Percentiles rank a stretch among this genome's conserved stretches.
These are phyloP conservation scores for Kodamaea plutei DNA, from an alignment of 1,139 yeast species.

Conservation along the genomic window DNA sequence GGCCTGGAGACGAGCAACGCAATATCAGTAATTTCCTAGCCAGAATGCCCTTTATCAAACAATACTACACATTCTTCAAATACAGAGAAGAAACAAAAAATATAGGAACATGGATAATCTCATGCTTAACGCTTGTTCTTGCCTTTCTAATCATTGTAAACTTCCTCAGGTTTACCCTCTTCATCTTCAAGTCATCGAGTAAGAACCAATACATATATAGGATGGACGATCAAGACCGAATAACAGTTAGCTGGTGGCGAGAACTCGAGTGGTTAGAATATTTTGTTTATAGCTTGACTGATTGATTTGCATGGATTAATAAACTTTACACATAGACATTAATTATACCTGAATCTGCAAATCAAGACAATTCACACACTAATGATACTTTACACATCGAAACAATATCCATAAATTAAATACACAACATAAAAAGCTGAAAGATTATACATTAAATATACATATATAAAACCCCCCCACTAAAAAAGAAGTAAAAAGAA, in stretches of 20 bases:
- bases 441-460: conserved; percentile 13
- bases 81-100: conserved; percentile 24
- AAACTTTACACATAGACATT: conserved; percentile 1
- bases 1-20: conserved; percentile 6
- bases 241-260: conserved; percentile 26
- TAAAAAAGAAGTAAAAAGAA: conserved; percentile 14
- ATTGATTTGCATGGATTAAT: conserved; percentile 13
- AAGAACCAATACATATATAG: conserved; percentile 16
- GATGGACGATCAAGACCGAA: conserved; percentile 1
- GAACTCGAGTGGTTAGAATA: conserved; percentile 33
- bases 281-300: conserved; percentile 21
- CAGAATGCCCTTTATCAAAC: conserved; percentile 33
- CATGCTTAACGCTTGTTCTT: conserved; percentile 21
- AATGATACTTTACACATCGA: too few relatives aligned
- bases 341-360: too few relatives aligned
- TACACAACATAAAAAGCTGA: too few relatives aligned
- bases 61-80: conserved; percentile 25
- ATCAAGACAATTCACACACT: too few relatives aligned
- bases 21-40: too few relatives aligned
- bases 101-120: conserved; percentile 19
- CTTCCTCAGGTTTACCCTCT: conserved; percentile 15
- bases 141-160: conserved; percentile 21
- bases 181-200: conserved; percentile 7
- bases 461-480: conserved; percentile 11
- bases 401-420: too few relatives aligned